Percentiles rank a stretch among this genome's conserved stretches.
Evolutionary conservation across 305 asterid genomes (phyloP).

Genomic region (Fraxinus paxiana): DNA sequence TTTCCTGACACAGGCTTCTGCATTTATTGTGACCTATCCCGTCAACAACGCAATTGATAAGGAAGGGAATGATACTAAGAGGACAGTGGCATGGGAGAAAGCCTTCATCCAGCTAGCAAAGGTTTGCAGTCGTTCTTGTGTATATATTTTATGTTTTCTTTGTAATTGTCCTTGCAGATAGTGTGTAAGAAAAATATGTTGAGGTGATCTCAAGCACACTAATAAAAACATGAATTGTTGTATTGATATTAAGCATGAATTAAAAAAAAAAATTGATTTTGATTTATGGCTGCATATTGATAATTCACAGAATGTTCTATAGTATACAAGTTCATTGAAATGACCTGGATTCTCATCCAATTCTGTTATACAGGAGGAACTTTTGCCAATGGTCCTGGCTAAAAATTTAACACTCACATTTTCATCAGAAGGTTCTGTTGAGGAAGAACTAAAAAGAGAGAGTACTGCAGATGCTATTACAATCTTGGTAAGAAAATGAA

Average conservation of each 20-base stretch:
- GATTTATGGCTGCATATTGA: neutral
- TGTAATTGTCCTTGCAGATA: neutral
- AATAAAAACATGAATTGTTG: neutral
- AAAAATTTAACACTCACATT: constrained; percentile 73
- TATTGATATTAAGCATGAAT: neutral
- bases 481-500: constrained; percentile 57
- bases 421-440: constrained; percentile 93
- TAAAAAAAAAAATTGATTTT: neutral
- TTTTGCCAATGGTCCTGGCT: constrained; percentile 72
- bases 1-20: constrained; percentile 66
- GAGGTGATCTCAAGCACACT: neutral
- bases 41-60: constrained; percentile 80
- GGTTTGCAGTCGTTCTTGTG: constrained; percentile 35
- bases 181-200: neutral
- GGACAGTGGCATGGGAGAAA: constrained; percentile 91
- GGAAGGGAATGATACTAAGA: constrained; percentile 72
- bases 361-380: constrained; percentile 64
- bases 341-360: constrained; percentile 22
- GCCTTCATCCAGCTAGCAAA: constrained; percentile 88
- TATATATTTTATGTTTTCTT: neutral
- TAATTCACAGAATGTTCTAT: neutral
- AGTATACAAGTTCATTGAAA: neutral
- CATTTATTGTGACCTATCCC: constrained; percentile 88
- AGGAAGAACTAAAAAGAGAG: constrained; percentile 96
- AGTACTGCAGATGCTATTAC: constrained; percentile 97